Evolutionary conservation across 148 eudicot genomes (phyloP), one percentile per base, ranked within the genome.

Genomic region (Fagopyrum tataricum): DNA sequence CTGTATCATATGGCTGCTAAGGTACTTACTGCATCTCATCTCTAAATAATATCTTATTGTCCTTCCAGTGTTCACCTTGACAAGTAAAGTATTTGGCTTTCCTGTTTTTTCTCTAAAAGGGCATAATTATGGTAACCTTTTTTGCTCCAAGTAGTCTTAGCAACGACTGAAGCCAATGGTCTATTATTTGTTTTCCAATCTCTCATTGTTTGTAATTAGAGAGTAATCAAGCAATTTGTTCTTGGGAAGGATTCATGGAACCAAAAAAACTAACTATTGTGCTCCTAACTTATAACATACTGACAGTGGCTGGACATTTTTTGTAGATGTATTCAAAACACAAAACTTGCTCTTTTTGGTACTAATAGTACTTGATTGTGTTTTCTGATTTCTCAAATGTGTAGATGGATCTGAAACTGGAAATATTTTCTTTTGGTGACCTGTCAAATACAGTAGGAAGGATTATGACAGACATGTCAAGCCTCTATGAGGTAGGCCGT

Each of bases 401-500:
- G 89, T 79, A 95, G 98, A 91, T 95, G 97, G 98, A 95, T 85
- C 85, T 95, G 70, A 95, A 95, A 84, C 76, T 90, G 78, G 98
- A 95, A 76, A 87, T 95, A 85, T 95, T 86, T 86, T 95, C 98
- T 13, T 85, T 95, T 59, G 98, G 98, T 40, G 96, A 90, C 87
- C 73, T 87, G 53, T 95, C 98, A 51, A 91, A 85, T 85, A 84
- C 85, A 64, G 86, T 95, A 75, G 98, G 98, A 78, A 88, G 87
- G 81, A 87, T 89, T 61, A 78, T 95, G 79, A 95, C 96, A 47
- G 96, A 95, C 81, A 95, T 95, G 98, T 95, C 98, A 75, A 91
- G 98, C 78, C 97, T 95, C 72, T 95, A 95, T 80, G 98, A 95
- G 77, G 98, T 95, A 76, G 97, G 98, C 53, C 93, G 98, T 42